Base-by-base conservation (phyloP, 2,329 filamentous ascomycete genomes). In the Pseudonectria buxi region DNA sequence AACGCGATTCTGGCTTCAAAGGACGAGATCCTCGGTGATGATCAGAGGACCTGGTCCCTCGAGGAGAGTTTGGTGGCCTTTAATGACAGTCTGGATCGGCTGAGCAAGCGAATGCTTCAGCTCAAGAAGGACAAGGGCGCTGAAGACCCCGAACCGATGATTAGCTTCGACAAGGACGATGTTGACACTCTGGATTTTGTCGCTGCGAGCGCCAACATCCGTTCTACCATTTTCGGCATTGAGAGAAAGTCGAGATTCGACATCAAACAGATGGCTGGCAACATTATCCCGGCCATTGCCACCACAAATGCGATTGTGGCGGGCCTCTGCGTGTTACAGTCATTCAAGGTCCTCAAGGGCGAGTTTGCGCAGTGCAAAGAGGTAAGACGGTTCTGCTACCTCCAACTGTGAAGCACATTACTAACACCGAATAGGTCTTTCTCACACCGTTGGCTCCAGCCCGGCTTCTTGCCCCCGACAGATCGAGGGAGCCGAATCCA, bases 251-350 rank as follows among this genome's bases (percentile, higher is more conserved):
- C 88, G 14, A 87, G 94, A 40, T 98, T 96, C 55, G 89, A 96
- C 56, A 89, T 92, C 53, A 98, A 98, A 66, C 85, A 98, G 63
- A 98, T 96, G 90, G 92, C 92, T 4, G 92, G 92, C 35, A 98
- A 98, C 58, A 98, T 98, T 52, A 98, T 98, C 42, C 92, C 92
- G 2, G 92, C 92, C 2, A 98, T 98, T 56, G 92, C 92, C 5
- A 98, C 92, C 0, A 96, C 92, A 0, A 98, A 98, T 59, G 92
- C 92, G 12, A 94, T 96, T 59, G 90, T 92, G 2, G 92, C 92
- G 12, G 84, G 87, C 10, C 73, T 98, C 9, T 96, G 89, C 55
- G 88, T 96, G 6, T 67, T 98, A 16, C 83, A 96, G 59, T 82
- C 89, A 0, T 92, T 94, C 69, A 96, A 95, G 60, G 82, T 96